These are phyloP conservation scores for Solanum bukasovii DNA, from an alignment of 257 asterid genomes.

Conservation along the genomic window DNA sequence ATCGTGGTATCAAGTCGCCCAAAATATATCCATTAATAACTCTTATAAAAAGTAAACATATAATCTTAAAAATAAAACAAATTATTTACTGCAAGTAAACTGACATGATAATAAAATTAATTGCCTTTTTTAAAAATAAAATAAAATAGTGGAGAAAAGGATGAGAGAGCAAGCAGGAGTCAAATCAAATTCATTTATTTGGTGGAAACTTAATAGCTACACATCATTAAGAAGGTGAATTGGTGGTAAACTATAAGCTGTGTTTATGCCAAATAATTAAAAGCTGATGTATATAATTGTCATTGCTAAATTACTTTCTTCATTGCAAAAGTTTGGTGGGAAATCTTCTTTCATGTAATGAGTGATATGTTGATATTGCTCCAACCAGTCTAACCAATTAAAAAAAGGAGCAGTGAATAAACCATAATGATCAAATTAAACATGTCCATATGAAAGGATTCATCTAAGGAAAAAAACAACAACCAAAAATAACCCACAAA, in stretches of 20 bases:
- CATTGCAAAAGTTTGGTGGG: not conserved
- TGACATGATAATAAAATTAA: not conserved
- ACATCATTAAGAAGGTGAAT: not conserved
- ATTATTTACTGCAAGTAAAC: not conserved
- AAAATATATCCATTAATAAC: not conserved
- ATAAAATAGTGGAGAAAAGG: not conserved
- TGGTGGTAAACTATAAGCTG: not conserved
- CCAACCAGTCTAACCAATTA: not conserved
- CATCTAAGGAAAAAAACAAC: too few relatives aligned
- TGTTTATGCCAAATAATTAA: not conserved
- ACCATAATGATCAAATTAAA: not conserved
- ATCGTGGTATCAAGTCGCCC: too few relatives aligned
- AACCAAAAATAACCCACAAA: not conserved
- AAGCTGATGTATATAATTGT: not conserved
- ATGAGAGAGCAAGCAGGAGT: not conserved
- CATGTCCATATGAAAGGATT: not conserved
- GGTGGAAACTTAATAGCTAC: not conserved
- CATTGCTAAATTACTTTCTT: not conserved
- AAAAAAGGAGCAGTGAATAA: not conserved
- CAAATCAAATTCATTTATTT: not conserved
- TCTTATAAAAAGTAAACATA: too few relatives aligned
- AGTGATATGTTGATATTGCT: not conserved
- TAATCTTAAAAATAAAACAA: not conserved
- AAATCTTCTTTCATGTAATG: not conserved
- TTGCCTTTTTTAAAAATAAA: too few relatives aligned